Percentiles rank a stretch among this genome's conserved stretches.
Evolutionary conservation across 1,284 basidiomycete genomes (phyloP).

Genomic region (Apiotrichum mycotoxinovorans): DNA sequence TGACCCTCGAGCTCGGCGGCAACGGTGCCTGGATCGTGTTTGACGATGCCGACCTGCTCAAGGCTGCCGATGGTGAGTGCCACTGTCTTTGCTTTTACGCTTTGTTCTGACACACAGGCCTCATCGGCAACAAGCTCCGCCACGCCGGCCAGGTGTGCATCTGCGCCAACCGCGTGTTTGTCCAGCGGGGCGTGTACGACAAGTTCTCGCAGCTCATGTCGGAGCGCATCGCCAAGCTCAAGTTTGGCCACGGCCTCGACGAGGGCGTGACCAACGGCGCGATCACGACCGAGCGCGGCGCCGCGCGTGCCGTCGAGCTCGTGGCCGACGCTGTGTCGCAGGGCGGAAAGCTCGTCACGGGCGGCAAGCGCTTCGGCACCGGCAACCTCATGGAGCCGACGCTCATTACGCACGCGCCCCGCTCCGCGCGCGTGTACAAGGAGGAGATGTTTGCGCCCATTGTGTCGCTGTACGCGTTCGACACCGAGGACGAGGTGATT

Average conservation of each 20-base stretch:
- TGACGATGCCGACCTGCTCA: constrained; percentile 45
- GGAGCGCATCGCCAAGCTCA: constrained; percentile 66
- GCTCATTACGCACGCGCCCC: constrained; percentile 74
- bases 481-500: constrained; percentile 86
- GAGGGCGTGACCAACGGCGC: constrained; percentile 72
- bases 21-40: constrained; percentile 47
- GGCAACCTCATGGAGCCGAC: constrained; percentile 76
- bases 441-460: constrained; percentile 84
- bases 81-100: not conserved
- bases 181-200: constrained; percentile 56
- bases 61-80: constrained; percentile 29
- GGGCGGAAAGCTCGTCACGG: constrained; percentile 80
- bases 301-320: constrained; percentile 76
- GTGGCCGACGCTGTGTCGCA: constrained; percentile 72
- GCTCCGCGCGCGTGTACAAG: constrained; percentile 58
- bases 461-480: constrained; percentile 62
- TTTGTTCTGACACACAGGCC: constrained; percentile 31
- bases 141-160: constrained; percentile 73
- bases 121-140: constrained; percentile 82
- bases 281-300: constrained; percentile 74
- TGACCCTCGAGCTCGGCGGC: constrained; percentile 49
- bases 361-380: constrained; percentile 60
- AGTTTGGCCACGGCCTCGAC: constrained; percentile 81
- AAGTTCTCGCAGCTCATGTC: constrained; percentile 29
- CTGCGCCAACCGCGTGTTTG: constrained; percentile 67